Percentiles rank a stretch among this genome's conserved stretches.
Conservation (phyloP, 2,329 filamentous ascomycete species). For the Trichophyton equinum region DNA sequence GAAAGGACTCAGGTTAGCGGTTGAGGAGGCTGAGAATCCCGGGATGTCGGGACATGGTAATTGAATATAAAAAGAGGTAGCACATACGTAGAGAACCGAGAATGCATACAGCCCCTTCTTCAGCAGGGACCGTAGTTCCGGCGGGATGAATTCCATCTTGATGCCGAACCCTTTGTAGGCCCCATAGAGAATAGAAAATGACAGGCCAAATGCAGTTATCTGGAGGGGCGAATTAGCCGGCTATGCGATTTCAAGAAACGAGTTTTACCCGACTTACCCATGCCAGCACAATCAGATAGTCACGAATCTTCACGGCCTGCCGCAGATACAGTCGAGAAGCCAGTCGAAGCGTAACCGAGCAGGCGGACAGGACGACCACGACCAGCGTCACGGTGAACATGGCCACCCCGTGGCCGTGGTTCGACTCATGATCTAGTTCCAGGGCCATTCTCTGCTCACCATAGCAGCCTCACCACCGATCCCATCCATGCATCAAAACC, state of each 20-base stretch:
- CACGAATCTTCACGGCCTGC: conserved; percentile 58
- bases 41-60: not conserved
- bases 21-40: not conserved
- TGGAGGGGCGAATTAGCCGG: not conserved
- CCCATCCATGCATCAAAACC: not conserved
- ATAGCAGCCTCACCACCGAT: not conserved
- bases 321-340: conserved; percentile 63
- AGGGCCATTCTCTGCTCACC: not conserved
- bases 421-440: not conserved
- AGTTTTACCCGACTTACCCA: conserved; percentile 42
- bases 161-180: conserved; percentile 33
- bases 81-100: conserved; percentile 12
- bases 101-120: conserved; percentile 39
- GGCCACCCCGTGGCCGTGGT: conserved; percentile 14
- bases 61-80: not conserved
- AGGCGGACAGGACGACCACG: conserved; percentile 51
- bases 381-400: conserved; percentile 34
- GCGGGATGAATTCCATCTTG: conserved; percentile 28
- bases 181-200: conserved; percentile 35
- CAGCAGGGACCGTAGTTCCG: conserved; percentile 21
- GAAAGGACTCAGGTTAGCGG: not conserved
- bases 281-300: conserved; percentile 67
- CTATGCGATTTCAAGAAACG: not conserved
- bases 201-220: conserved; percentile 17
- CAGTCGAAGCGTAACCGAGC: conserved; percentile 64